A percentile compares a stretch with the other conserved stretches of the same genome.
phyloP scores from a whole-genome alignment of 2,329 filamentous ascomycete genomes.

The Penicillium aurantiogriseum region DNA sequence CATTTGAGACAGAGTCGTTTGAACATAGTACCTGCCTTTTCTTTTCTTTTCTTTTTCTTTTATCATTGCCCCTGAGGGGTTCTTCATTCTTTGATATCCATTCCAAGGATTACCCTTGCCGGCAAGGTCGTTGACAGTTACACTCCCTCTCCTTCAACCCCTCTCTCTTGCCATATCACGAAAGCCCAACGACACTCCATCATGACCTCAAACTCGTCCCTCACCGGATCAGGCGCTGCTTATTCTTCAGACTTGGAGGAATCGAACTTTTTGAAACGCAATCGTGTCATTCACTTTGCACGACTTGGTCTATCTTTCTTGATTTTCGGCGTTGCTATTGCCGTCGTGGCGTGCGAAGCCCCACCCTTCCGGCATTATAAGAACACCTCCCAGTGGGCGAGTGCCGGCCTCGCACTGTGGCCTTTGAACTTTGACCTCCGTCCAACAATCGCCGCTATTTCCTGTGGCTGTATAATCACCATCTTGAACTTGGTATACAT shows the following conservation, averaged over 20 bases:
- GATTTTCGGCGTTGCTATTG: conserved; percentile 30
- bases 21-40: conserved; percentile 11
- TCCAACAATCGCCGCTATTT: conserved; percentile 39
- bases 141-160: background rate
- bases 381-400: conserved; percentile 35
- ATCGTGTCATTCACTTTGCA: conserved; percentile 33
- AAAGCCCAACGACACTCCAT: conserved; percentile 7
- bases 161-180: background rate
- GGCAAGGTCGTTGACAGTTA: conserved; percentile 14
- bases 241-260: conserved; percentile 39
- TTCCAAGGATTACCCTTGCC: conserved; percentile 13
- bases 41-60: conserved; percentile 18
- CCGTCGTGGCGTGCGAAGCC: conserved; percentile 38
- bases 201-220: conserved; percentile 31
- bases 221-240: conserved; percentile 31
- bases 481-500: conserved; percentile 36
- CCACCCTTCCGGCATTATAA: conserved; percentile 43
- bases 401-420: conserved; percentile 41
- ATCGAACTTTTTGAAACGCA: conserved; percentile 36
- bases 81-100: conserved; percentile 5
- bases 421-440: conserved; percentile 43
- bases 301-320: conserved; percentile 37
- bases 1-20: conserved; percentile 8
- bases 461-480: conserved; percentile 39
- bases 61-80: conserved; percentile 9